phyloP scores from a whole-genome alignment of 2,329 filamentous ascomycete species.

The Sarocladiaceae sp. region DNA sequence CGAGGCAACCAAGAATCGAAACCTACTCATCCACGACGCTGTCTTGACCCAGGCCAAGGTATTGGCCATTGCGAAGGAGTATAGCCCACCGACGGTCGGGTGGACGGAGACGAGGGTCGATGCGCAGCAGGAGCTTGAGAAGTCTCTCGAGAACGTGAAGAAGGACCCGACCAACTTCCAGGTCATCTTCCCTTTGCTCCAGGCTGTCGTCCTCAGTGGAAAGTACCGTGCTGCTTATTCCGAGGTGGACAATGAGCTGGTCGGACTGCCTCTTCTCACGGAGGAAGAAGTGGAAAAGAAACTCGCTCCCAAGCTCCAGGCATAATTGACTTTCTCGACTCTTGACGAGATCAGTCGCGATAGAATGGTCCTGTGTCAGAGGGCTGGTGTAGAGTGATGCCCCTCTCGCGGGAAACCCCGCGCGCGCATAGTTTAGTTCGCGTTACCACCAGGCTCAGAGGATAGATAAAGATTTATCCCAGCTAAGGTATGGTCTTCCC shows the following conservation, averaged over 20 bases:
- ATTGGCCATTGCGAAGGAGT: slow-evolving; percentile 37
- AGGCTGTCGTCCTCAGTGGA: slow-evolving; percentile 17
- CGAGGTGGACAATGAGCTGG: slow-evolving; percentile 26
- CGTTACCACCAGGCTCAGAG: no score
- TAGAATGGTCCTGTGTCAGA: no score
- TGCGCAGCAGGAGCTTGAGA: not conserved
- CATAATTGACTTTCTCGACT: no score
- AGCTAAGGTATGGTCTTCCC: no score
- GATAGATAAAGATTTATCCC: no score
- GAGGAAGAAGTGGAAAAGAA: slow-evolving; percentile 25
- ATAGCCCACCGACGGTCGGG: slow-evolving; percentile 30
- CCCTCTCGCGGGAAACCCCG: no score
- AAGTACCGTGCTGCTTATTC: slow-evolving; percentile 21
- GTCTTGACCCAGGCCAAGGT: slow-evolving; percentile 34
- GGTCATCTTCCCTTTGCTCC: slow-evolving; percentile 15
- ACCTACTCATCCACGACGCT: slow-evolving; percentile 34
- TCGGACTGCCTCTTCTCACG: slow-evolving; percentile 29
- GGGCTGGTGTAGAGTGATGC: no score
- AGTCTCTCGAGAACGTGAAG: not conserved
- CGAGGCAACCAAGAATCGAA: slow-evolving; percentile 42
- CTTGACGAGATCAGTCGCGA: no score
- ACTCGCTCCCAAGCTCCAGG: not conserved
- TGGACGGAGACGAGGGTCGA: slow-evolving; percentile 32
- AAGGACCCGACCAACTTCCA: slow-evolving; percentile 6
- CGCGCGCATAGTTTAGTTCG: no score